Evolutionary conservation across 176 grass and related monocot genomes (phyloP).

Genomic region (Elymus sibiricus): DNA sequence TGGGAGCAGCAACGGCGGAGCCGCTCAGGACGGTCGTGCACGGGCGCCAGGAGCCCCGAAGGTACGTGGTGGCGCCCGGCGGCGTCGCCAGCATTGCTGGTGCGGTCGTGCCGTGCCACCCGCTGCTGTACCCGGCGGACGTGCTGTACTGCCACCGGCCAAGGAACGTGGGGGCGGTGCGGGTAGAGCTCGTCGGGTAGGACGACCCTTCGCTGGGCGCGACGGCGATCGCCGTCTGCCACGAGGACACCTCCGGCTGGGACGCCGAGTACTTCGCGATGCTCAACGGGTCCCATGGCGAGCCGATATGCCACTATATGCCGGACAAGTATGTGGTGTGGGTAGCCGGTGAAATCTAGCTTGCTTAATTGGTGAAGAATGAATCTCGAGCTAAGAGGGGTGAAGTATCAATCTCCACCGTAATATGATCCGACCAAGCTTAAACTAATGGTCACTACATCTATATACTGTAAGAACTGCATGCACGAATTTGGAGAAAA

Average conservation of each 20-base stretch:
- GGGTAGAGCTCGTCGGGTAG: not conserved
- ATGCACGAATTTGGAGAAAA: no score
- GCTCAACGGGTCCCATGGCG: not conserved
- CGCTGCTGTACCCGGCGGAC: not conserved
- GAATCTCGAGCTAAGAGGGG: no score
- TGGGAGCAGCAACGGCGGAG: not conserved
- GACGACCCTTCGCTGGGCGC: not conserved
- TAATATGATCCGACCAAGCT: no score
- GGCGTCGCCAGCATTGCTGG: not conserved
- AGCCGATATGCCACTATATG: not conserved
- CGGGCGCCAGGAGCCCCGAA: not conserved
- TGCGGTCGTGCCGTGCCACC: not conserved
- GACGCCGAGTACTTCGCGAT: not conserved
- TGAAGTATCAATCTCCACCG: no score
- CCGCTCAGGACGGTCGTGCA: not conserved
- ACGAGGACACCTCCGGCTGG: not conserved
- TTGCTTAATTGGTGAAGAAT: not conserved
- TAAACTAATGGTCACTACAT: no score
- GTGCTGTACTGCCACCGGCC: not conserved
- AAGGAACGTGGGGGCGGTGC: not conserved
- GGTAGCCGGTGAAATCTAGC: not conserved
- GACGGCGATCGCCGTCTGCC: constrained; percentile 1
- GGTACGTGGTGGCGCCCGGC: not conserved
- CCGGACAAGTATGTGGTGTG: not conserved
- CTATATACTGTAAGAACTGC: no score